A percentile compares a stretch with the other conserved stretches of the same genome.
phyloP scores from a whole-genome alignment of 2,329 filamentous ascomycete species.

The Colletotrichum cereale region DNA sequence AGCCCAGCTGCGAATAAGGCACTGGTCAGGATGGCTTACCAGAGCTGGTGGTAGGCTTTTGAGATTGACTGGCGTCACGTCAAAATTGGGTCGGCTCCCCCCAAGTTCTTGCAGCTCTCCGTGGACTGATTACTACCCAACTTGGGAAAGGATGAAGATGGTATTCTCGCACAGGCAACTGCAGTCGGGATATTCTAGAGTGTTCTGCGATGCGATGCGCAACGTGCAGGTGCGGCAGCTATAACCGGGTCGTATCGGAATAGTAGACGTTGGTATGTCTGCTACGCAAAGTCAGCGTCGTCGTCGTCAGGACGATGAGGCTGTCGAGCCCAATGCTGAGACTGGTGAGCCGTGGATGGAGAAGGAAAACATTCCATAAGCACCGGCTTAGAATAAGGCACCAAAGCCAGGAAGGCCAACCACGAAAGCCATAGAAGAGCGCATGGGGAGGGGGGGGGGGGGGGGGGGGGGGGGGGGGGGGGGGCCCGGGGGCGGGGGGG shows the following conservation, averaged over 20 bases:
- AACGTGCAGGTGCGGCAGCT: slow-evolving; percentile 23
- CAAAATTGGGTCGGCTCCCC: slow-evolving; percentile 39
- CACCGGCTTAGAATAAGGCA: not conserved
- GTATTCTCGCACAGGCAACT: not conserved
- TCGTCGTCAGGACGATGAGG: not conserved
- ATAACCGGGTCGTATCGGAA: slow-evolving; percentile 11
- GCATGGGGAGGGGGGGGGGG: not conserved
- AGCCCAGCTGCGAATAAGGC: slow-evolving; percentile 33
- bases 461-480: no score
- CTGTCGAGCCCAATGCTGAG: slow-evolving; percentile 2
- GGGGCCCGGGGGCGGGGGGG: not conserved
- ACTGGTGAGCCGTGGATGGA: slow-evolving; percentile 19
- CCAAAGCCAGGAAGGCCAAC: slow-evolving; percentile 1
- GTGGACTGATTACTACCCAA: slow-evolving; percentile 37
- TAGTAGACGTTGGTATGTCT: not conserved
- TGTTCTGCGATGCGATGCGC: slow-evolving; percentile 12
- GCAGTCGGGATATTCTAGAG: slow-evolving; percentile 3
- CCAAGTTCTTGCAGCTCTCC: slow-evolving; percentile 33
- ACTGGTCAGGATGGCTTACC: slow-evolving; percentile 36
- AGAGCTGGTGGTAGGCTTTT: slow-evolving; percentile 32
- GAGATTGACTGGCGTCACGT: slow-evolving; percentile 36
- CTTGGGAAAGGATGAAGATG: slow-evolving; percentile 1
- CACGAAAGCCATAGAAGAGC: slow-evolving; percentile 20
- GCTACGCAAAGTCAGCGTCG: slow-evolving; percentile 5
- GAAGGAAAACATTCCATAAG: slow-evolving; percentile 24